These are phyloP conservation scores for Penicillium rolfsii DNA, from an alignment of 2,329 filamentous ascomycete species.

Conservation along the genomic window DNA sequence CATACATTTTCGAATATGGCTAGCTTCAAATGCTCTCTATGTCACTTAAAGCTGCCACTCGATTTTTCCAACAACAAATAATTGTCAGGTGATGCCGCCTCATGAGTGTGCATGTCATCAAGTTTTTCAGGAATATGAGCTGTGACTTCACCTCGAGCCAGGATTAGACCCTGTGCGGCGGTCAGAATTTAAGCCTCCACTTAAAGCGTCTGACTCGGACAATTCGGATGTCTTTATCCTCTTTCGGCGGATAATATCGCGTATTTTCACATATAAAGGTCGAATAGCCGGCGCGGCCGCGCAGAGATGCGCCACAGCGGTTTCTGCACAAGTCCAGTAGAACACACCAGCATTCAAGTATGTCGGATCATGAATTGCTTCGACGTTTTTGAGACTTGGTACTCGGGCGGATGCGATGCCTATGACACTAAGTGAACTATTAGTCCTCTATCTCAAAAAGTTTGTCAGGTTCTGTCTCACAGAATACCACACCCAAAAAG, in stretches of 20 bases:
- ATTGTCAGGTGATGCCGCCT: neutral
- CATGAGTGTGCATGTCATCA: neutral
- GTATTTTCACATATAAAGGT: constrained; percentile 9
- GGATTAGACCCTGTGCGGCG: neutral
- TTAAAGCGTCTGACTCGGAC: neutral
- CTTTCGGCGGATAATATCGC: neutral
- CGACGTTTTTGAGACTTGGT: constrained; percentile 8
- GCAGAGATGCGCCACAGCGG: constrained; percentile 9
- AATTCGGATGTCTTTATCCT: neutral
- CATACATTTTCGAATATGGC: neutral
- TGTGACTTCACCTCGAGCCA: neutral
- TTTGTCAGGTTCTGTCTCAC: neutral
- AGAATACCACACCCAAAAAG: constrained; percentile 11
- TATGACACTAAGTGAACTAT: constrained; percentile 6
- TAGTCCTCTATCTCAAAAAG: neutral
- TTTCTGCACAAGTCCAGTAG: constrained; percentile 16
- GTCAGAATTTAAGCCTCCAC: neutral
- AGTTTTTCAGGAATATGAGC: neutral
- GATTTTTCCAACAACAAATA: neutral
- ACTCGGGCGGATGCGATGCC: constrained; percentile 15
- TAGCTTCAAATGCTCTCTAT: neutral
- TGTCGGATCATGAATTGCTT: constrained; percentile 7
- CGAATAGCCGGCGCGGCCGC: constrained; percentile 14
- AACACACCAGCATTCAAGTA: constrained; percentile 6
- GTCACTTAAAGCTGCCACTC: neutral